Evolutionary conservation across 2,329 filamentous ascomycete species (phyloP).

Genomic region (Aspergillus alliaceus): DNA sequence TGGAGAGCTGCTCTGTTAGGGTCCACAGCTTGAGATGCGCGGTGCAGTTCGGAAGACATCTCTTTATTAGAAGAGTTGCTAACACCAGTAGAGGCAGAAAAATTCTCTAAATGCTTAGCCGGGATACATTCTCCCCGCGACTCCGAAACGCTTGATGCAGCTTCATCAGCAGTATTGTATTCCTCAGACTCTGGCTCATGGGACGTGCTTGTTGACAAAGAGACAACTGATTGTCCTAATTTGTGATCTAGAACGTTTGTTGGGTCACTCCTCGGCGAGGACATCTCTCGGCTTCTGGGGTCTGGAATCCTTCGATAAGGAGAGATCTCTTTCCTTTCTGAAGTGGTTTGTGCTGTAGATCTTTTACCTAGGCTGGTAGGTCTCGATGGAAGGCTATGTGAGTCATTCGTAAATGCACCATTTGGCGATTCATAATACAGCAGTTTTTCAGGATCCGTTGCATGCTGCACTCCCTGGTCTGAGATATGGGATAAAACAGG

Average conservation of each 20-base stretch:
- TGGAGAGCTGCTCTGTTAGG: conserved; percentile 2
- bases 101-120: background rate
- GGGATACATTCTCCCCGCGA: conserved; percentile 2
- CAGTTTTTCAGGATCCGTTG: background rate
- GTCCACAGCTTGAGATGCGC: background rate
- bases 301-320: too few relatives aligned
- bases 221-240: conserved; percentile 6
- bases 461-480: background rate
- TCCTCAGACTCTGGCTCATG: conserved; percentile 25
- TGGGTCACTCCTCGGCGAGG: background rate
- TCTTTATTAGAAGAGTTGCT: background rate
- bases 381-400: background rate
- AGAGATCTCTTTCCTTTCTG: background rate
- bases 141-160: conserved; percentile 13
- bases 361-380: background rate
- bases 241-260: background rate
- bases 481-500: background rate
- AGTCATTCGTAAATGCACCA: background rate
- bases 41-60: background rate
- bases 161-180: conserved; percentile 36
- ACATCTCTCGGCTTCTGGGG: too few relatives aligned
- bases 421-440: background rate
- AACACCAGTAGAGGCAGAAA: background rate
- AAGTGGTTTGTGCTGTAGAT: background rate
- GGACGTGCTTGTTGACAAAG: conserved; percentile 18